Percentiles rank a stretch among this genome's conserved stretches.
phyloP scores from a whole-genome alignment of 2,329 filamentous ascomycete species.

The Sporothrix brunneoviolacea region DNA sequence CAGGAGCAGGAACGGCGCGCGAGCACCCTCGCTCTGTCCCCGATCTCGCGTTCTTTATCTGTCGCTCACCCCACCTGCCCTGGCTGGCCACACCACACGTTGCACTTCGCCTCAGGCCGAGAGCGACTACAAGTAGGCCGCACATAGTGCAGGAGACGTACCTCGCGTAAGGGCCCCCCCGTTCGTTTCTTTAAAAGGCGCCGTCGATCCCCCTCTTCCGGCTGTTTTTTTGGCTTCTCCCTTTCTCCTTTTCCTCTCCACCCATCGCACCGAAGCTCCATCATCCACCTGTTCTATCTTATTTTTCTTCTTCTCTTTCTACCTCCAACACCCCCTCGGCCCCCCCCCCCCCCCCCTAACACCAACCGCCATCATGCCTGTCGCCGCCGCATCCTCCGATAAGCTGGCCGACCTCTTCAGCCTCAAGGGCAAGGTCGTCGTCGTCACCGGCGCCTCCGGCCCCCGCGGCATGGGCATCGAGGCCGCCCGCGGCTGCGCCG shows the following conservation, averaged over 20 bases:
- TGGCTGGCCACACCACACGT: no score
- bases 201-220: neutral
- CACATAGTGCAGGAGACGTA: no score
- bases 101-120: no score
- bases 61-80: no score
- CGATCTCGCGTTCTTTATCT: no score
- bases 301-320: neutral
- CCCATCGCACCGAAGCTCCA: no score
- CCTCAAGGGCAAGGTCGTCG: slow-evolving; percentile 65
- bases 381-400: slow-evolving; percentile 50
- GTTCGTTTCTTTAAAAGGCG: neutral
- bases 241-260: neutral
- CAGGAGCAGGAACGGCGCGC: no score
- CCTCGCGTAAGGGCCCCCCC: slow-evolving; percentile 1
- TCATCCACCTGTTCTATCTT: no score
- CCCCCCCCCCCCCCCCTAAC: neutral
- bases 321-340: neutral
- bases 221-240: neutral
- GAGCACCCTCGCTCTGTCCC: no score
- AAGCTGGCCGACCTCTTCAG: slow-evolving; percentile 63
- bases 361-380: slow-evolving; percentile 40
- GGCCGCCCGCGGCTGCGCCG: slow-evolving; percentile 62
- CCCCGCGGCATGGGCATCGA: slow-evolving; percentile 65
- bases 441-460: slow-evolving; percentile 63
- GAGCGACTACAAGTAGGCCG: no score